Percentiles rank a stretch among this genome's conserved stretches.
phyloP scores from a whole-genome alignment of 768 basidiomycete genomes.

The Boletus pseudopeckii region DNA sequence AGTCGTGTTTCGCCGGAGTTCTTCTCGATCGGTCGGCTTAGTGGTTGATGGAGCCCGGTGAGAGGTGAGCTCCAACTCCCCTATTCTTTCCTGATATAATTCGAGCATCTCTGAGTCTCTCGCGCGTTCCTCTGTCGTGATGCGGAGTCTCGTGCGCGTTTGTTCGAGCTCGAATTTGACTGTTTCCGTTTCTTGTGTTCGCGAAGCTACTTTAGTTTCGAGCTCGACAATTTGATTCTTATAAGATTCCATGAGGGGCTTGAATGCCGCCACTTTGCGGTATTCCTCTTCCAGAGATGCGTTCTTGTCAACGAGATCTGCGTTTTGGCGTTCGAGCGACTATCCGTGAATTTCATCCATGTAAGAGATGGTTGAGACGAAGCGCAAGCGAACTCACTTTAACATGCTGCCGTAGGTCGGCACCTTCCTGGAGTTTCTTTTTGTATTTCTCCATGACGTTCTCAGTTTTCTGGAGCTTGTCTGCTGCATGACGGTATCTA shows the following conservation, averaged over 20 bases:
- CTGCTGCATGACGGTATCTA: constrained; percentile 89
- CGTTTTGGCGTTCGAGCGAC: constrained; percentile 92
- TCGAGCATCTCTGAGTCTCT: constrained; percentile 84
- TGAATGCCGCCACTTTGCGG: constrained; percentile 79
- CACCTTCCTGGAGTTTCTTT: constrained; percentile 95
- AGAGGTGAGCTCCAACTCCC: constrained; percentile 77
- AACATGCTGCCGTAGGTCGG: constrained; percentile 82
- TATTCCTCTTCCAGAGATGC: constrained; percentile 91
- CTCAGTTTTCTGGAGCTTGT: constrained; percentile 89
- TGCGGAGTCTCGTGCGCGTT: constrained; percentile 62
- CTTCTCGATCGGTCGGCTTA: constrained; percentile 22
- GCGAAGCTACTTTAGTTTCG: constrained; percentile 64
- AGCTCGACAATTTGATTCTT: constrained; percentile 81
- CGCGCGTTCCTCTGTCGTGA: constrained; percentile 63
- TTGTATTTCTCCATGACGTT: constrained; percentile 99
- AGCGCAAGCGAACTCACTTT: constrained; percentile 48
- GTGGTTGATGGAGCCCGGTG: constrained; percentile 41
- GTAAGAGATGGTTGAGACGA: not conserved
- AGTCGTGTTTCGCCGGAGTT: constrained; percentile 21
- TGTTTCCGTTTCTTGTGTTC: constrained; percentile 68
- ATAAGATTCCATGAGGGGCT: constrained; percentile 89
- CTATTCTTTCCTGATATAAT: constrained; percentile 85
- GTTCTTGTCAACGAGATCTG: constrained; percentile 86
- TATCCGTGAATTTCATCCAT: constrained; percentile 26
- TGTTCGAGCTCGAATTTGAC: constrained; percentile 78